Evolutionary conservation across 331 rosid species (phyloP).

Genomic region (Ulmus americana): DNA sequence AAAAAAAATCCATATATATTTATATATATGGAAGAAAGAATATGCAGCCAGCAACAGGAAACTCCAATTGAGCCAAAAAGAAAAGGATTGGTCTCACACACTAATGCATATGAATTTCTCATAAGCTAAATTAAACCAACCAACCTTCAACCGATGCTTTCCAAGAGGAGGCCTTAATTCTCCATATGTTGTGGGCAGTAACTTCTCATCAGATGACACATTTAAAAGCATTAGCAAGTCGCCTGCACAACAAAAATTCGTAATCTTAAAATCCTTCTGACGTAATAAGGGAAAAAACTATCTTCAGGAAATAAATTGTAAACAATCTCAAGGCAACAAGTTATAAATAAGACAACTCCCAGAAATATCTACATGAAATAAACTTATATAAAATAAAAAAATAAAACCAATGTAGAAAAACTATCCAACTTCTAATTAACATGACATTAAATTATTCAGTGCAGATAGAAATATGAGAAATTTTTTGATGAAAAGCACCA

Average conservation of each 20-base stretch:
- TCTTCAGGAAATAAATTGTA: not conserved
- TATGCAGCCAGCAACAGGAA: too few relatives aligned
- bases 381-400: not conserved
- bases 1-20: not conserved
- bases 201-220: conserved; percentile 67
- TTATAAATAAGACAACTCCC: not conserved
- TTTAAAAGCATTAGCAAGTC: conserved; percentile 71
- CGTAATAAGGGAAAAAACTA: not conserved
- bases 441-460: not conserved
- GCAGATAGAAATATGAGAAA: not conserved
- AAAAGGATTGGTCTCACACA: not conserved
- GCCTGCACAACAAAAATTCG: conserved; percentile 44
- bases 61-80: not conserved
- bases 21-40: not conserved
- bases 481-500: not conserved
- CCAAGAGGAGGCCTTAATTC: conserved; percentile 97
- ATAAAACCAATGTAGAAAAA: not conserved
- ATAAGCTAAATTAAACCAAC: conserved; percentile 15
- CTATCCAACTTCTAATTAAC: not conserved
- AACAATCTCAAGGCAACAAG: not conserved
- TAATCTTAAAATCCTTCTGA: conserved; percentile 1
- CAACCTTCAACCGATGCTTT: conserved; percentile 89
- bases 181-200: conserved; percentile 87
- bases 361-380: not conserved
- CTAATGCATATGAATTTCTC: not conserved